Conservation (phyloP, 306 rosid species). For the Hylodesmum podocarpum region DNA sequence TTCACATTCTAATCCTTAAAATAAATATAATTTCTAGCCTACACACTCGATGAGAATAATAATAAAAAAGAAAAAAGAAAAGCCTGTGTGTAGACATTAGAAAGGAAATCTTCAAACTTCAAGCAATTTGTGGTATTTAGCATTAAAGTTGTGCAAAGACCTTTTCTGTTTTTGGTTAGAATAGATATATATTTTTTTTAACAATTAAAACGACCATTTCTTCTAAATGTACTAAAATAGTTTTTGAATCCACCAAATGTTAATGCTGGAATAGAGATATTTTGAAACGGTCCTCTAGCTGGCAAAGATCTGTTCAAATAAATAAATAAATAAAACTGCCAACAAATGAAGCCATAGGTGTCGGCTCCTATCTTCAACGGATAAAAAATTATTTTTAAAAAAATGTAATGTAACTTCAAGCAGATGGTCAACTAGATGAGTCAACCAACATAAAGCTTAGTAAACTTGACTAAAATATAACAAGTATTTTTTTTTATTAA, state of each 20-base stretch:
- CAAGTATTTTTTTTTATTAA: no score
- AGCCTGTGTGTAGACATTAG: neutral
- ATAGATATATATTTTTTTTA: no score
- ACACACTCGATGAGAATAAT: no score
- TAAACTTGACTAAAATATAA: no score
- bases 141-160: neutral
- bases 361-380: neutral
- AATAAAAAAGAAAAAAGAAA: no score
- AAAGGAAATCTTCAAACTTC: neutral
- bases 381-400: no score
- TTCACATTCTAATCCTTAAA: no score
- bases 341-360: neutral
- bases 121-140: neutral
- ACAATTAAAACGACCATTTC: neutral
- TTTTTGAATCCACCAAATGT: neutral
- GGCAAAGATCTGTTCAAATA: no score
- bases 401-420: neutral
- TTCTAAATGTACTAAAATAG: neutral
- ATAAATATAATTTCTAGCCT: no score
- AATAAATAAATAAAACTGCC: no score
- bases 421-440: neutral
- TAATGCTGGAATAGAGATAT: neutral
- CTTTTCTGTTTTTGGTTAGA: no score
- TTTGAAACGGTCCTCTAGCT: neutral
- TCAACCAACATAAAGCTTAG: neutral